phyloP scores from a whole-genome alignment of 768 basidiomycete genomes.

The Pisolithus marmoratus region DNA sequence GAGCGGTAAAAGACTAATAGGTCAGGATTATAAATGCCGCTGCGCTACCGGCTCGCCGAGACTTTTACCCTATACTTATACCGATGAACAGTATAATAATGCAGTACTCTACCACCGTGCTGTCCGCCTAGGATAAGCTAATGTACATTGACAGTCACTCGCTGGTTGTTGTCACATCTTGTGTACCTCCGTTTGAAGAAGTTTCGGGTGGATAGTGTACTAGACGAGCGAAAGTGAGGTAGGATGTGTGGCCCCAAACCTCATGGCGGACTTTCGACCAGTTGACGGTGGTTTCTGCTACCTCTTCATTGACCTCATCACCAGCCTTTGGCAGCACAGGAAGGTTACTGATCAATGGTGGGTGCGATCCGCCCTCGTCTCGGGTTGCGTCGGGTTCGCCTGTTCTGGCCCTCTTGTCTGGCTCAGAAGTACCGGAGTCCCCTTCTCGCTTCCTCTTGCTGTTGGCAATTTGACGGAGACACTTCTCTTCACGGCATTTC shows the following conservation, averaged over 20 bases:
- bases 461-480: conserved; percentile 73
- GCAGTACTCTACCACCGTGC: no score
- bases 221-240: conserved; percentile 91
- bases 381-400: conserved; percentile 10
- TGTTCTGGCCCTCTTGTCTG: conserved; percentile 35
- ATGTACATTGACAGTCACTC: neutral
- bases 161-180: neutral
- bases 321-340: conserved; percentile 11
- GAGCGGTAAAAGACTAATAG: conserved; percentile 27
- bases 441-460: conserved; percentile 38
- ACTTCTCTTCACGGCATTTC: conserved; percentile 69
- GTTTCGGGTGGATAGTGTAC: conserved; percentile 43
- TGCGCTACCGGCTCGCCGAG: no score
- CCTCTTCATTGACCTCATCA: conserved; percentile 7
- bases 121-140: neutral
- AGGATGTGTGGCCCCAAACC: conserved; percentile 93
- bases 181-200: conserved; percentile 5
- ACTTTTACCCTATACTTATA: no score
- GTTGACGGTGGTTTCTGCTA: conserved; percentile 37
- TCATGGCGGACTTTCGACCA: conserved; percentile 71
- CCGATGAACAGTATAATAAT: no score
- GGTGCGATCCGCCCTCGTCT: neutral
- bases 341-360: conserved; percentile 7
- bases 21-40: conserved; percentile 1
- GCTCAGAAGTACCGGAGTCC: conserved; percentile 11